Evolutionary conservation across 2,329 filamentous ascomycete genomes (phyloP).

Genomic region (Aspergillus carbonarius): DNA sequence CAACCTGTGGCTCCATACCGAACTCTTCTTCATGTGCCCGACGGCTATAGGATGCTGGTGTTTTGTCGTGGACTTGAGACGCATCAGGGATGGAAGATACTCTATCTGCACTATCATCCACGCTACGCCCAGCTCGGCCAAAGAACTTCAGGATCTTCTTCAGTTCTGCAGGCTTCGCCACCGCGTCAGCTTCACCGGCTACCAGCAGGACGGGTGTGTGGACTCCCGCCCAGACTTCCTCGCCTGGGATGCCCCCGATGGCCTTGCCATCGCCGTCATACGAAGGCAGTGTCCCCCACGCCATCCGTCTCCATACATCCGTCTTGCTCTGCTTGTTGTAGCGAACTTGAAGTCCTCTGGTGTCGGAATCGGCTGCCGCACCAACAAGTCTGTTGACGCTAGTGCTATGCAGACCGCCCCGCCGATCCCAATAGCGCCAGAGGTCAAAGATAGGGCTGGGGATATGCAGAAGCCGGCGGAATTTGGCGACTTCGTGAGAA

Average conservation of each 20-base stretch:
- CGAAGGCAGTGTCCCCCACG: constrained; percentile 65
- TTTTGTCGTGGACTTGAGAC: constrained; percentile 28
- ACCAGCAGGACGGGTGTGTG: constrained; percentile 74
- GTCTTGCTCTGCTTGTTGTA: constrained; percentile 80
- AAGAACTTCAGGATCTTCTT: constrained; percentile 60
- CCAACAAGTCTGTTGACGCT: constrained; percentile 74
- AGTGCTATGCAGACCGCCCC: constrained; percentile 72
- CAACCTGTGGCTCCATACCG: constrained; percentile 23
- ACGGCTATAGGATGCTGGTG: constrained; percentile 12
- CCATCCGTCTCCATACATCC: constrained; percentile 79
- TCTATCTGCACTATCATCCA: constrained; percentile 23
- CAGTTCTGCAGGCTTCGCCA: constrained; percentile 72
- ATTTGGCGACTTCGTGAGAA: constrained; percentile 51
- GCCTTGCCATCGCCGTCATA: constrained; percentile 54
- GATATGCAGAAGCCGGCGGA: constrained; percentile 63
- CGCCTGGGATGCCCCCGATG: constrained; percentile 65
- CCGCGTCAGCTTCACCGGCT: constrained; percentile 71
- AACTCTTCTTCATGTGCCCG: constrained; percentile 30
- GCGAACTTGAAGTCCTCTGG: constrained; percentile 43
- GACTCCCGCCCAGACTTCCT: constrained; percentile 70
- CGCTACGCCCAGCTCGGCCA: constrained; percentile 28
- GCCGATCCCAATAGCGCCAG: constrained; percentile 73
- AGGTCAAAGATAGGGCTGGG: constrained; percentile 70
- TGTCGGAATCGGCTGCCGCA: constrained; percentile 40
- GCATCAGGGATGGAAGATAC: constrained; percentile 33